phyloP scores from a whole-genome alignment of 192 early-diverging fungal genomes.

The Paraglomus brasilianum region DNA sequence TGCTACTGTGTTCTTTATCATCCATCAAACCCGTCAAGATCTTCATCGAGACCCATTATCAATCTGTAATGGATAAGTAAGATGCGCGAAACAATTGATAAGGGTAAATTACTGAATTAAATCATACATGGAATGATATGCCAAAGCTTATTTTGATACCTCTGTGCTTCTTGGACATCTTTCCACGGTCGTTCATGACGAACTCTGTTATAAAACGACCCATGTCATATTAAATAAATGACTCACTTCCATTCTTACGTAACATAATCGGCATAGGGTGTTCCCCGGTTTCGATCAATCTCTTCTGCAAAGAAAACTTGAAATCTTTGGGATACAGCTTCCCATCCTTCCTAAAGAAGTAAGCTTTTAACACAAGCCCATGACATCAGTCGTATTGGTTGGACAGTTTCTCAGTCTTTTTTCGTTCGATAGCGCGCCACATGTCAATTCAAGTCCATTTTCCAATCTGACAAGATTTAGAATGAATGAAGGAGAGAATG shows the following conservation, averaged over 20 bases:
- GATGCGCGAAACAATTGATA: too few species aligned
- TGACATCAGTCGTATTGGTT: slow-evolving; percentile 52
- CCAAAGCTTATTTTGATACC: too few species aligned
- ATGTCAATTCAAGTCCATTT: slow-evolving; percentile 41
- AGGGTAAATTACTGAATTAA: too few species aligned
- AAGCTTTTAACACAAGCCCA: slow-evolving; percentile 47
- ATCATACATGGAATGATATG: too few species aligned
- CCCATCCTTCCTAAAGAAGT: slow-evolving; percentile 44
- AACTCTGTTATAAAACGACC: too few species aligned
- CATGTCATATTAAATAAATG: too few species aligned
- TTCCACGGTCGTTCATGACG: too few species aligned
- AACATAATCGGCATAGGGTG: slow-evolving; percentile 75
- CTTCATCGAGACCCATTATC: slow-evolving; percentile 34
- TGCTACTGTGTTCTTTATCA: too few species aligned
- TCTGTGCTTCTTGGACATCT: too few species aligned
- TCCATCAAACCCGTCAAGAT: slow-evolving; percentile 34
- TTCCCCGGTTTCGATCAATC: slow-evolving; percentile 53
- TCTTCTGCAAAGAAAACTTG: slow-evolving; percentile 51
- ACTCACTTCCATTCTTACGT: slow-evolving; percentile 68
- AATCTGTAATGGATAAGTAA: slow-evolving; percentile 9
- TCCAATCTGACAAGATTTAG: slow-evolving; percentile 37
- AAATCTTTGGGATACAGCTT: too few species aligned
- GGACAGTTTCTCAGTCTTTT: slow-evolving; percentile 38
- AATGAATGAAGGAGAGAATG: slow-evolving; percentile 37
- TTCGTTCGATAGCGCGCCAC: slow-evolving; percentile 40